Percentiles rank a stretch among this genome's conserved stretches.
phyloP scores from a whole-genome alignment of 495 filamentous ascomycete species.

The Xylaria castorea region DNA sequence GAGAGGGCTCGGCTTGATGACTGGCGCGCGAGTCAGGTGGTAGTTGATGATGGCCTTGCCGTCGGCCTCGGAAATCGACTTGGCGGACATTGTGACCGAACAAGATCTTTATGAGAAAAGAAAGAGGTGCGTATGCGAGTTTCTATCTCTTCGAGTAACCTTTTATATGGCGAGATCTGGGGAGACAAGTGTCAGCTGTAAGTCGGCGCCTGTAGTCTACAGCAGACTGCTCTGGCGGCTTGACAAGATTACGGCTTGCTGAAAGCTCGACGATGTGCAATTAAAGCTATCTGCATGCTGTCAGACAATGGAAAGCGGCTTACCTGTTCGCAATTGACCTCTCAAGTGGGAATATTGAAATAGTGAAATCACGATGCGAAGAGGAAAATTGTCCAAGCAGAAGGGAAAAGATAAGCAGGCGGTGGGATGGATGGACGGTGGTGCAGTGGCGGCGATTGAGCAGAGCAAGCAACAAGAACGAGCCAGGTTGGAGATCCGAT shows the following conservation, averaged over 20 bases:
- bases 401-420: slow-evolving; percentile 16
- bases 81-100: slow-evolving; percentile 84
- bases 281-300: slow-evolving; percentile 11
- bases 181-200: slow-evolving; percentile 17
- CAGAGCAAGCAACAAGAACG: slow-evolving; percentile 26
- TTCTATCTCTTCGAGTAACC: slow-evolving; percentile 30
- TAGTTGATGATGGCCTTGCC: slow-evolving; percentile 99
- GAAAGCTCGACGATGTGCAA: background rate
- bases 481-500: slow-evolving; percentile 26
- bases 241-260: slow-evolving; percentile 10
- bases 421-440: slow-evolving; percentile 21
- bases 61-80: slow-evolving; percentile 97
- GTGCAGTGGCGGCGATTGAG: slow-evolving; percentile 7
- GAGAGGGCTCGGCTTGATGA: slow-evolving; percentile 97
- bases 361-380: slow-evolving; percentile 32
- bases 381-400: slow-evolving; percentile 27
- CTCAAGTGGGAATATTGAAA: slow-evolving; percentile 30
- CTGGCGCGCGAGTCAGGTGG: slow-evolving; percentile 96
- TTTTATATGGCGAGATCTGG: slow-evolving; percentile 20
- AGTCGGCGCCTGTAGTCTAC: slow-evolving; percentile 2
- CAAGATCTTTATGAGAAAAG: slow-evolving; percentile 24
- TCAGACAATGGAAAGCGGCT: slow-evolving; percentile 15
- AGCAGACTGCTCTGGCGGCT: background rate
- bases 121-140: slow-evolving; percentile 35
- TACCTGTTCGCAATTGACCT: slow-evolving; percentile 38